Conservation (phyloP, 1,139 yeast genomes). For the Lodderomyces beijingensis region DNA sequence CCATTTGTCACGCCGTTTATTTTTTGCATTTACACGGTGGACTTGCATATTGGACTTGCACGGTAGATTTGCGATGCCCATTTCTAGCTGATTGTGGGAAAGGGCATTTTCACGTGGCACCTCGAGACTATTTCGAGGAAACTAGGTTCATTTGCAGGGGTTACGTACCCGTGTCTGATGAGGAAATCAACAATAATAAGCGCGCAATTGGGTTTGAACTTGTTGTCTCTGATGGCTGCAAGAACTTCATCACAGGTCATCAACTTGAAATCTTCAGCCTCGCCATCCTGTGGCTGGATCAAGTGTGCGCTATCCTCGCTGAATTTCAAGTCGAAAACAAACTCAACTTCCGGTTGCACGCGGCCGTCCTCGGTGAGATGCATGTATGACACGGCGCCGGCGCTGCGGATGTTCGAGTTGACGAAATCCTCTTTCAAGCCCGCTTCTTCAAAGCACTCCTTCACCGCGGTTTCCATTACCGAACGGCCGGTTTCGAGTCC, state of each 20-base stretch:
- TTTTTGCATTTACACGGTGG: too few relatives aligned
- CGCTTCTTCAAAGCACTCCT: constrained; percentile 91
- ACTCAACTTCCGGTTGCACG: constrained; percentile 88
- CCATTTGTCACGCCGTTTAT: too few relatives aligned
- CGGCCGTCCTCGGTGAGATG: constrained; percentile 47
- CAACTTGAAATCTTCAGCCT: constrained; percentile 69
- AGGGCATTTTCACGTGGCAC: constrained; percentile 68
- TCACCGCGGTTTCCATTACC: constrained; percentile 50
- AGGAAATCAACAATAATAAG: constrained; percentile 76
- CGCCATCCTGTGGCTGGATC: constrained; percentile 82
- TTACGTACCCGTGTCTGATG: constrained; percentile 71
- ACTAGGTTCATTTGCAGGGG: constrained; percentile 58
- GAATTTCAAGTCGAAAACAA: constrained; percentile 66
- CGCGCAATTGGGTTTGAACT: constrained; percentile 89
- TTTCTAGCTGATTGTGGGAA: constrained; percentile 41
- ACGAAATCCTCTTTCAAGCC: constrained; percentile 60
- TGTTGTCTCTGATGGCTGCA: constrained; percentile 41
- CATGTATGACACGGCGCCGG: constrained; percentile 70
- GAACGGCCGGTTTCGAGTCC: constrained; percentile 50
- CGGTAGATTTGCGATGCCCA: too few relatives aligned
- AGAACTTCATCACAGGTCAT: constrained; percentile 58
- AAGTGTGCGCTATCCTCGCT: constrained; percentile 38
- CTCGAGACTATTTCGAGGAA: constrained; percentile 54
- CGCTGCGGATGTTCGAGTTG: constrained; percentile 36
- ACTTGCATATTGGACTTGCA: too few relatives aligned